Conservation (phyloP, 116 monocot species). For the Thalassia testudinum region DNA sequence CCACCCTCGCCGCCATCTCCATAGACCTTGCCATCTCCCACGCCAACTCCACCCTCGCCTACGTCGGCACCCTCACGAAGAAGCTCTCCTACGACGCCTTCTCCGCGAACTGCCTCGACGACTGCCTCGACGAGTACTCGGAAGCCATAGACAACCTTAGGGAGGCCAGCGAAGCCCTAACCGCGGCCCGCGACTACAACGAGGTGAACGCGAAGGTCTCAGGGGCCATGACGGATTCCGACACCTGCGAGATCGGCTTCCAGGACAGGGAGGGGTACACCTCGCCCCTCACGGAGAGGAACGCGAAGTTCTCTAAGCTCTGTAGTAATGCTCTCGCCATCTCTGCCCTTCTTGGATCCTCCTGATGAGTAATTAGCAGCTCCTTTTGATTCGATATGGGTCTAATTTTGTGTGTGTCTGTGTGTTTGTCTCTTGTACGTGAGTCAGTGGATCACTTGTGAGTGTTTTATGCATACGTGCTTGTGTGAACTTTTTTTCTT, state of each 20-base stretch:
- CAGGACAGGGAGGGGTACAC: constrained; percentile 7
- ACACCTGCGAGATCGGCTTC: constrained; percentile 30
- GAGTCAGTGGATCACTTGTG: no score
- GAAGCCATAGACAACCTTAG: constrained; percentile 13
- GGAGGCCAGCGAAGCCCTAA: constrained; percentile 3
- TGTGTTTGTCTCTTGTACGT: no score
- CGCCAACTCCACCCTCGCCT: constrained; percentile 4
- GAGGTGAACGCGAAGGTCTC: constrained; percentile 22
- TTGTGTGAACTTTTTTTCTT: no score
- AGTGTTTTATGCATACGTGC: no score
- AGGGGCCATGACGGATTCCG: constrained; percentile 22
- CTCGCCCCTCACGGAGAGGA: constrained; percentile 24
- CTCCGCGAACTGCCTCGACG: constrained; percentile 9
- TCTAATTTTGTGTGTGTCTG: no score
- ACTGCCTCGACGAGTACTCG: constrained; percentile 10
- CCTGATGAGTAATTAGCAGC: no score
- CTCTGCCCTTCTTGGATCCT: background rate
- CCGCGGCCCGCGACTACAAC: constrained; percentile 2
- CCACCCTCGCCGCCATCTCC: constrained; percentile 11
- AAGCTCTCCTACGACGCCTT: constrained; percentile 1
- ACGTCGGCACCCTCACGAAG: background rate
- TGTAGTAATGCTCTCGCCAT: constrained; percentile 25
- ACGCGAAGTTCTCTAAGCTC: constrained; percentile 20
- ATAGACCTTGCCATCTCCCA: constrained; percentile 6
- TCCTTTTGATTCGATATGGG: no score